Evolutionary conservation across 2,329 filamentous ascomycete species (phyloP).

Genomic region (Pseudofabraea citricarpa): DNA sequence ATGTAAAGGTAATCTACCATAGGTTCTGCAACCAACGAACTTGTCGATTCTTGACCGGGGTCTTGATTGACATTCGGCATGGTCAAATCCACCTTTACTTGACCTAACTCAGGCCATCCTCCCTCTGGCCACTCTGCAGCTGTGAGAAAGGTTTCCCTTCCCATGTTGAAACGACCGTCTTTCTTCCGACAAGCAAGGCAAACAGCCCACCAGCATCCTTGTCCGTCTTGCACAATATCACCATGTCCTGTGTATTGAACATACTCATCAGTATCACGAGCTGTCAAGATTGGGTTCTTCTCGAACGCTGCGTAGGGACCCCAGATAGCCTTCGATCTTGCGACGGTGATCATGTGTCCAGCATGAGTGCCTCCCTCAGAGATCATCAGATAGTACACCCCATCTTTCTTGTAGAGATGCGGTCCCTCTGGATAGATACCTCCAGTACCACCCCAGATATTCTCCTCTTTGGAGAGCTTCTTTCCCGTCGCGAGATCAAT

Average conservation of each 20-base stretch:
- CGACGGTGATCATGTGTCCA: conserved; percentile 38
- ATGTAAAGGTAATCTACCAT: conserved; percentile 7
- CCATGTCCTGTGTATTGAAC: conserved; percentile 40
- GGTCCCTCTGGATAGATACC: conserved; percentile 31
- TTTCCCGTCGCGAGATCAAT: conserved; percentile 16
- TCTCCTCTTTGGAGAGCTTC: conserved; percentile 13
- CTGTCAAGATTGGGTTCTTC: conserved; percentile 41
- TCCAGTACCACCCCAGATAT: conserved; percentile 28
- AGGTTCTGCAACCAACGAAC: neutral
- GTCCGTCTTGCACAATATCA: conserved; percentile 39
- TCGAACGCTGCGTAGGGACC: conserved; percentile 39
- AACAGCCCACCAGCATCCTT: conserved; percentile 14
- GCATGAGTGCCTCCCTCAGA: conserved; percentile 42
- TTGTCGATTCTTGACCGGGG: conserved; percentile 5
- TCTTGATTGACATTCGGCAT: neutral
- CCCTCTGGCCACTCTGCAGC: conserved; percentile 23
- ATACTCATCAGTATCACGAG: conserved; percentile 31
- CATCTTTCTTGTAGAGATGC: conserved; percentile 41
- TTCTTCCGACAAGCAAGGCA: conserved; percentile 11
- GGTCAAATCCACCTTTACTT: conserved; percentile 6
- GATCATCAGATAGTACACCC: conserved; percentile 44
- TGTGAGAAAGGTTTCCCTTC: conserved; percentile 30
- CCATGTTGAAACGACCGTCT: conserved; percentile 23
- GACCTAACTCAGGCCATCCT: conserved; percentile 16
- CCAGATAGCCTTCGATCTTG: conserved; percentile 32